Evolutionary conservation across 2,329 filamentous ascomycete species (phyloP).

Genomic region (Botrytis paeoniae): DNA sequence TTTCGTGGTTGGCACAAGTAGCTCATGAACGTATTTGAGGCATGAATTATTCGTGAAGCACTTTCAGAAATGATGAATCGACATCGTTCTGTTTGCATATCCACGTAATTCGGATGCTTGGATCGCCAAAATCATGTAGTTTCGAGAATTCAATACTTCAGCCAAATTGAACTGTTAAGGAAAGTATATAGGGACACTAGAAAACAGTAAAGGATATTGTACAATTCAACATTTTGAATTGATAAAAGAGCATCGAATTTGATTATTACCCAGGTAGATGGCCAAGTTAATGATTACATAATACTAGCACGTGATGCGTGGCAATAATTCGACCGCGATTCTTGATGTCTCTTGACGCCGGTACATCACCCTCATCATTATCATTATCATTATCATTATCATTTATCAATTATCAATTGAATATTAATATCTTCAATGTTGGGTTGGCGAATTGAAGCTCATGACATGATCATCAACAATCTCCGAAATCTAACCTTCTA

Average conservation of each 20-base stretch:
- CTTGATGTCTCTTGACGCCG: too few species aligned
- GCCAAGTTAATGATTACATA: background rate
- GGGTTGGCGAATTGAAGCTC: background rate
- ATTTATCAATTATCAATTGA: background rate
- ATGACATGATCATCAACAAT: background rate
- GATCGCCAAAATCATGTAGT: background rate
- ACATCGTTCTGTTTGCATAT: background rate
- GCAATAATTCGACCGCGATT: background rate
- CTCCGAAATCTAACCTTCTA: background rate
- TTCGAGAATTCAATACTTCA: background rate
- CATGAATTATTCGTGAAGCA: background rate
- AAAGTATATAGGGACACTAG: too few species aligned
- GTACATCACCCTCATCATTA: background rate
- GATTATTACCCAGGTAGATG: too few species aligned
- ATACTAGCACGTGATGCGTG: background rate
- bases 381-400: too few species aligned
- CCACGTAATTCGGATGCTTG: background rate
- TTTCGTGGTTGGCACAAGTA: too few species aligned
- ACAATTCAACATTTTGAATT: background rate
- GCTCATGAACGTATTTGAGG: background rate
- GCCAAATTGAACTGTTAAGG: background rate
- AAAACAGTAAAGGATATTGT: background rate
- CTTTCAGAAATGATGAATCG: background rate
- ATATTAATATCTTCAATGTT: background rate
- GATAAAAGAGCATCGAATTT: background rate